Evolutionary conservation across 2,329 filamentous ascomycete genomes (phyloP), one percentile per base, ranked within the genome.

Genomic region (Pseudonectria buxi): DNA sequence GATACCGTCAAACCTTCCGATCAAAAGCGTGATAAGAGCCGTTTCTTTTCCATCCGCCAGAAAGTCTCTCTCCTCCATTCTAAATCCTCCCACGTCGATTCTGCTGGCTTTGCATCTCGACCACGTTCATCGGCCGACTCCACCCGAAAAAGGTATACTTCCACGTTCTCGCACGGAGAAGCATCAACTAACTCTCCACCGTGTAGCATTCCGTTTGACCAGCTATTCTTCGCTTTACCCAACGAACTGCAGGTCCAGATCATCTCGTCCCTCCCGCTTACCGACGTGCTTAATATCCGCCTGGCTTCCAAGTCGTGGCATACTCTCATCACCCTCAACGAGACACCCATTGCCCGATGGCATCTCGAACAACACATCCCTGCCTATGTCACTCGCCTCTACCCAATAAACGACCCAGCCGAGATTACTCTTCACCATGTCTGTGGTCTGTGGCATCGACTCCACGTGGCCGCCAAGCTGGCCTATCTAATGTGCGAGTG

Each of bases 221-320:
- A 74, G 33, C 62, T 76, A n/a, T 79, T 82, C 43, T 59, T 72
- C 14, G 62, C 60, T 22, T 59, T 82, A 6, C 78, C 78, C 3
- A 76, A 69, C 40, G 78, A 82, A 55, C 58, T 82, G 30, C 76
- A 81, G 54, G 68, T 78, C 15, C 74, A 81, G 48, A 72, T 82
- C 43, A 71, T 81, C 32, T 68, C 74, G 3, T 69, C 69, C 2
- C 62, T 82, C 18, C 74, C 78, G 1, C 64, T 82, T 26, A 72
- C 72, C 24, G 76, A 79, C 40, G 63, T 81, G 12, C 63, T 82
- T 24, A 78, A 68, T 41, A 63, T 82, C 14, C 71, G 78, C 40
- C 55, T 73, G 18, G 68, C 72, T 11, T 81, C 76, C 2, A 73
- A 69, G 46, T 68, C 71, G 24, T 77, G 76, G 65, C 76, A 81